A percentile compares a stretch with the other conserved stretches of the same genome.
Evolutionary conservation across 177 flowering plant species (phyloP).

Genomic region (Tripterygium wilfordii): DNA sequence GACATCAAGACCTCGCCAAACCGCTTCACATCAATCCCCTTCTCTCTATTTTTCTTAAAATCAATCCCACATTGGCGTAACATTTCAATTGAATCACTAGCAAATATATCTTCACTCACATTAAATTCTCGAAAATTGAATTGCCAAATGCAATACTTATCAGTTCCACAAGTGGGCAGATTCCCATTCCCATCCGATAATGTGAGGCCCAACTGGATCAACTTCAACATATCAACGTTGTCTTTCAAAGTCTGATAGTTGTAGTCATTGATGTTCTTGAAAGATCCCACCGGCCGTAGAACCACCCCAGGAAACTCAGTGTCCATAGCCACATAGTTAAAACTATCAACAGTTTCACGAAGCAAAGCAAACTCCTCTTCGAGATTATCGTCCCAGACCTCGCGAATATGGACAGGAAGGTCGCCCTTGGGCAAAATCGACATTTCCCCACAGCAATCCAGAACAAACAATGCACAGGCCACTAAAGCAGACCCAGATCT

Average conservation of each 20-base stretch:
- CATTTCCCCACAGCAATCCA: too few relatives aligned
- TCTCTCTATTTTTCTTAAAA: conserved; percentile 49
- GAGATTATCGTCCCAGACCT: conserved; percentile 50
- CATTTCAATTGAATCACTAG: conserved; percentile 63
- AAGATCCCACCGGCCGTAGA: conserved; percentile 51
- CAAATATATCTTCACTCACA: conserved; percentile 45
- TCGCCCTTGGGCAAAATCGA: conserved; percentile 20
- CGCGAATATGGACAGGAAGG: conserved; percentile 45
- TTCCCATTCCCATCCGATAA: conserved; percentile 65
- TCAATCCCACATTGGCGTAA: conserved; percentile 60
- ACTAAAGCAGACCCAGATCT: too few relatives aligned
- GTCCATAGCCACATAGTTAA: conserved; percentile 60
- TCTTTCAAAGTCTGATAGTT: conserved; percentile 55
- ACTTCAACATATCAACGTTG: conserved; percentile 61
- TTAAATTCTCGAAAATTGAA: conserved; percentile 70
- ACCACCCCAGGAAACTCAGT: conserved; percentile 74
- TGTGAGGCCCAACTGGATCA: conserved; percentile 71
- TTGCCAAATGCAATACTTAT: conserved; percentile 58
- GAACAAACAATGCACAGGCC: too few relatives aligned
- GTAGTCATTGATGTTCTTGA: conserved; percentile 45
- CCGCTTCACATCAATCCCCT: conserved; percentile 43
- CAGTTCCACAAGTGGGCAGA: conserved; percentile 54
- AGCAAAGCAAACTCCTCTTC: conserved; percentile 37
- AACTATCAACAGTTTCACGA: conserved; percentile 51
- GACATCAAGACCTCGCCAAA: conserved; percentile 69